phyloP scores from a whole-genome alignment of 768 basidiomycete species.

The Saitozyma podzolica region DNA sequence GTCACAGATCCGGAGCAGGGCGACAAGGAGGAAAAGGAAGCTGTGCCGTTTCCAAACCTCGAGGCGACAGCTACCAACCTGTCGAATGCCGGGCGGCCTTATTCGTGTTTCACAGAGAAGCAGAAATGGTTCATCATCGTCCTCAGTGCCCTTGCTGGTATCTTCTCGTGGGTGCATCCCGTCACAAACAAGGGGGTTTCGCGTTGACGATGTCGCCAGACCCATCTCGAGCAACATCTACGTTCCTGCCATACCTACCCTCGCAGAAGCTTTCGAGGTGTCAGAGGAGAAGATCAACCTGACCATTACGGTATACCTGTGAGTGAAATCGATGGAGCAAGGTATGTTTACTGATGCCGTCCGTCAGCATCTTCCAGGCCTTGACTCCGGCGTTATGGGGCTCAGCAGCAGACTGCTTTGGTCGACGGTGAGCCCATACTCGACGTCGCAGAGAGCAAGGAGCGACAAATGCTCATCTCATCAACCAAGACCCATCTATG shows the following conservation, averaged over 20 bases:
- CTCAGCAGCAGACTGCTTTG: slow-evolving; percentile 58
- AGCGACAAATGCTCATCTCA: not conserved
- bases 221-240: slow-evolving; percentile 76
- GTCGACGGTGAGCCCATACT: slow-evolving; percentile 26
- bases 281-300: slow-evolving; percentile 73
- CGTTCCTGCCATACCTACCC: slow-evolving; percentile 72
- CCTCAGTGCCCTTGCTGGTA: slow-evolving; percentile 35
- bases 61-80: slow-evolving; percentile 1
- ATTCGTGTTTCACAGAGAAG: slow-evolving; percentile 21
- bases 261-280: slow-evolving; percentile 65
- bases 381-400: slow-evolving; percentile 65
- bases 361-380: slow-evolving; percentile 37
- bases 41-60: not conserved
- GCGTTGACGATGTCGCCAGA: slow-evolving; percentile 1
- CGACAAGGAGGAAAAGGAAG: not conserved
- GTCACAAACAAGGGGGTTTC: not conserved
- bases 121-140: slow-evolving; percentile 34
- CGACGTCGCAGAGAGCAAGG: not conserved
- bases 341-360: not conserved
- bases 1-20: no score
- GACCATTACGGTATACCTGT: slow-evolving; percentile 75
- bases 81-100: slow-evolving; percentile 8
- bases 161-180: slow-evolving; percentile 27
- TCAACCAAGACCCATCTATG: slow-evolving; percentile 40
- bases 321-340: not conserved